Conservation (phyloP, 495 filamentous ascomycete genomes). For the Tuber indicum region DNA sequence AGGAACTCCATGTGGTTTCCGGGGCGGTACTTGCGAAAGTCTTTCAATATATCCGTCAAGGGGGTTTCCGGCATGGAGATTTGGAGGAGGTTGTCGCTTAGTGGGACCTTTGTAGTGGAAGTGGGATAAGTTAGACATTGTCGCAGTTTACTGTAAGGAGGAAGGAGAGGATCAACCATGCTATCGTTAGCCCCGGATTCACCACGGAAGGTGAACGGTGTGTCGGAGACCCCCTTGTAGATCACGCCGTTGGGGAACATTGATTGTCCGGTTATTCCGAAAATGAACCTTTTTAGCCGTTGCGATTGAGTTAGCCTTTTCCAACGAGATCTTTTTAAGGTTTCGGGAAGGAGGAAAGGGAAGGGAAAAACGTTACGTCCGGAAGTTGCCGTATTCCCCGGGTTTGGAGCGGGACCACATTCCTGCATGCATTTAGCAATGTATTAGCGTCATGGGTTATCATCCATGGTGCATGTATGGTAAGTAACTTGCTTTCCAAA, state of each 20-base stretch:
- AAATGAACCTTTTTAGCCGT: slow-evolving; percentile 59
- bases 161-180: slow-evolving; percentile 49
- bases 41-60: slow-evolving; percentile 72
- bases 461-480: slow-evolving; percentile 4
- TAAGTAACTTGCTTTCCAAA: slow-evolving; percentile 61
- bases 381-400: slow-evolving; percentile 68
- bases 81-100: slow-evolving; percentile 74
- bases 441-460: slow-evolving; percentile 12
- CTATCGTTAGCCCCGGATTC: slow-evolving; percentile 87
- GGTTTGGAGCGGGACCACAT: slow-evolving; percentile 87
- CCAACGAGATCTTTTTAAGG: neutral
- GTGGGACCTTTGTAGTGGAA: slow-evolving; percentile 56
- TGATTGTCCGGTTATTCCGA: slow-evolving; percentile 76
- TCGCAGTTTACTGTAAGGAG: neutral
- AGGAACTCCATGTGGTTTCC: slow-evolving; percentile 80
- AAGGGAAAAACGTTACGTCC: slow-evolving; percentile 47
- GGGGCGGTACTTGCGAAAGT: slow-evolving; percentile 79
- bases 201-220: slow-evolving; percentile 69
- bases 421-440: slow-evolving; percentile 43
- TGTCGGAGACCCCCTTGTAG: slow-evolving; percentile 72
- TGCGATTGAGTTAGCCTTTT: neutral
- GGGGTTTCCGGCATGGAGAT: slow-evolving; percentile 77
- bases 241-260: slow-evolving; percentile 90
- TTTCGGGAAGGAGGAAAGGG: neutral
- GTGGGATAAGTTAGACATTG: slow-evolving; percentile 8